Base-by-base conservation (phyloP, 1,139 yeast genomes). In the Eremothecium sinecaudum region DNA sequence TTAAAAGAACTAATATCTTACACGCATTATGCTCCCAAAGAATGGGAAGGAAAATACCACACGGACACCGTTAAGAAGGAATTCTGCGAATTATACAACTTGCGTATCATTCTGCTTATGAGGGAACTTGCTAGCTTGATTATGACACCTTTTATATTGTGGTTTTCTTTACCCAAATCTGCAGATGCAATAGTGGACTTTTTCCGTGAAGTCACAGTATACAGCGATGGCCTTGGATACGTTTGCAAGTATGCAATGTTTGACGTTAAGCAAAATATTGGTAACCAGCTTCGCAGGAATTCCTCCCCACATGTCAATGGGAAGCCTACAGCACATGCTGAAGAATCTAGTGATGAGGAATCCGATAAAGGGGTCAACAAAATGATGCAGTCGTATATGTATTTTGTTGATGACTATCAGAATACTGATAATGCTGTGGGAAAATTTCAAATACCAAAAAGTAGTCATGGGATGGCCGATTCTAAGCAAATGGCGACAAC, bases 241-340 rank as follows among this genome's bases (percentile, higher is more conserved):
- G 94, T 90, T 23, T 90, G 98, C 53, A 79, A 83, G 28, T 84
- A 78, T 66, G 97, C 98, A 2, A 81, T 83, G 75, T 92, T 90
- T 59, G 81, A 82, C 47, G 73, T 79, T 42, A 80, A 78, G 73
- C 69, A 44, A 67, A 71, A 46, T 70, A 66, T 38, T 17, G 31
- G 31, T 3, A 5, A 18, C 7, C 3, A 12, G 4, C n/a, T 18
- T 15, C n/a, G 10, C 14, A 17, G 14, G 14, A 13, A 7, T 4
- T 3, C 10, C 4, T n/a, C 4, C 11, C 6, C 21, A 14, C 9
- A 16, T 5, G 33, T 24, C 17, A 37, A 36, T 19, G 36, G 39
- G 18, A 34, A 21, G 11, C 18, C 34, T 12, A 38, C 40, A 21
- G 28, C 34, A 5, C 42, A 38, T 10, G 46, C 40, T 13, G 33